Conservation (phyloP, 306 rosid genomes). For the Lupinus albus region DNA sequence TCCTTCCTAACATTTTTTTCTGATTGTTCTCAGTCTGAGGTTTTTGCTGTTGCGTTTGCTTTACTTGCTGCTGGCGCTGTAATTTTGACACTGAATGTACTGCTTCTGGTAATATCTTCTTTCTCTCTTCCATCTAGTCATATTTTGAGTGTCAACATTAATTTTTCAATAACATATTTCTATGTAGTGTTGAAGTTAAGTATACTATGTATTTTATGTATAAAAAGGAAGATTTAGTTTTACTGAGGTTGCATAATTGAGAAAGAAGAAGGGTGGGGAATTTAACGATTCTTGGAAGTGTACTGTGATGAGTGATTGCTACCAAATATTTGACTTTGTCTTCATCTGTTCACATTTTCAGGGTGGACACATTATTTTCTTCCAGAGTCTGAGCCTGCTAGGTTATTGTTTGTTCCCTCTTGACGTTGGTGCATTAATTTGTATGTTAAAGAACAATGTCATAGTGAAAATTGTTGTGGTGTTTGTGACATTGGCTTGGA, state of each 20-base stretch:
- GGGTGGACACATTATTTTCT: conserved; percentile 99
- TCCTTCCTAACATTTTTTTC: conserved; percentile 33
- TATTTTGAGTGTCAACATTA: conserved; percentile 1
- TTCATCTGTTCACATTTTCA: conserved; percentile 46
- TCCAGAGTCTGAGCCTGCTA: conserved; percentile 92
- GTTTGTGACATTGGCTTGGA: conserved; percentile 91
- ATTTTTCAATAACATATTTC: conserved; percentile 19
- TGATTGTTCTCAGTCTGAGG: conserved; percentile 74
- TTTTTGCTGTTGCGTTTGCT: conserved; percentile 96
- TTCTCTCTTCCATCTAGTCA: conserved; percentile 32
- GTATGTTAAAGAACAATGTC: conserved; percentile 90
- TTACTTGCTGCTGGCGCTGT: conserved; percentile 97
- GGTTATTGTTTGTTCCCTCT: conserved; percentile 97
- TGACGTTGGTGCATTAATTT: conserved; percentile 84
- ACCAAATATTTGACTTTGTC: conserved; percentile 18
- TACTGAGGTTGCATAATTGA: background rate
- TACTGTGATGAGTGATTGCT: background rate
- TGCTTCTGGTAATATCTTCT: conserved; percentile 77
- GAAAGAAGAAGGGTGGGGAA: background rate
- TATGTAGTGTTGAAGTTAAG: background rate
- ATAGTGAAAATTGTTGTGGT: conserved; percentile 80
- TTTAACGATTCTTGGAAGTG: background rate
- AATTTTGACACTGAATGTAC: conserved; percentile 89
- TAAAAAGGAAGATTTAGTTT: conserved; percentile 24
- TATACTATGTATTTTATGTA: background rate